Evolutionary conservation across 371 early-diverging fungal species (phyloP), one percentile per base, ranked within the genome.

Genomic region (Mortierella sp.): DNA sequence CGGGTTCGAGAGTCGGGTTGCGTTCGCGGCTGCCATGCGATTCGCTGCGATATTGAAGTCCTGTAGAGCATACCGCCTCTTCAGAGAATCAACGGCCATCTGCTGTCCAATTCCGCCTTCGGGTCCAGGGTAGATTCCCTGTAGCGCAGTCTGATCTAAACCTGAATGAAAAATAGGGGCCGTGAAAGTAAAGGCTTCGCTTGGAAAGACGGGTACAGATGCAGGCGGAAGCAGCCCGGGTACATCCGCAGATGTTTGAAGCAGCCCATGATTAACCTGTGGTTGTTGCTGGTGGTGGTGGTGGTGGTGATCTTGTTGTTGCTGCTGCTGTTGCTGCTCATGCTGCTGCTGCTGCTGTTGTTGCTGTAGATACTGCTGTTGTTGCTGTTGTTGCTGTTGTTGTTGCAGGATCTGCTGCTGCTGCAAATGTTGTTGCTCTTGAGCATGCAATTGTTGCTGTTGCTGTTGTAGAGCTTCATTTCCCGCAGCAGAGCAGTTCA

Each of bases 51-150:
- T 21, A 32, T 64, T 76, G 27, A 59, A 64, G 27, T 76, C 76
- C 46, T 76, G 76, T 12, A 73, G 51, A 11, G 61, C 76, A 57
- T 59, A 69, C 15, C 76, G 64, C 43, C 76, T 44, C 54, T 76
- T 76, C 14, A 69, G 43, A 1, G 76, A 76, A 27, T 69, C 76
- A 8, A 65, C 65, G 0, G 68, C 60, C 68, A 68, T 76, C 44
- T 76, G 76, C 28, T 76, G 76, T 12, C 76, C 76, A 21, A 76
- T 76, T 21, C 76, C 76, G 6, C 76, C 76, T 39, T 76, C 76
- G n/a, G 60, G 76, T 53, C 76, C 76, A 24, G 65, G 54, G 28
- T 69, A 76, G 17, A 60, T 44, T 2, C 61, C 56, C 41, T 76
- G 76, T 15, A 73, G 59, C 17, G 49, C 34, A 6, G 62, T 21